Base-by-base conservation (phyloP, 176 grass and related monocot species). In the Cymbopogon citratus region DNA sequence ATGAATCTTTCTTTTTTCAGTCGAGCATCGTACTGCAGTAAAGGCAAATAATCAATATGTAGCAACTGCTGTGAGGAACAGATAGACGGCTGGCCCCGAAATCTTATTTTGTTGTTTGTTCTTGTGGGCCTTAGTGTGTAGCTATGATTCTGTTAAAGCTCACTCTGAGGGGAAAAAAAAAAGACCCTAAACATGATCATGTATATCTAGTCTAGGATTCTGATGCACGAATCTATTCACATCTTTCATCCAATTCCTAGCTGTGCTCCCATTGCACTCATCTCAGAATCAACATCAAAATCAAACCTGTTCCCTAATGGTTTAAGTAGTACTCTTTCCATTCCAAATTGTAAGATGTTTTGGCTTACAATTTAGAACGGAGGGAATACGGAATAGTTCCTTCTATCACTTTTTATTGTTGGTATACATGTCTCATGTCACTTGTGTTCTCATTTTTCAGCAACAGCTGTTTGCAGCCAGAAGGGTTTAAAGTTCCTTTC, bases 401-500 rank as follows among this genome's bases (percentile, higher is more conserved):
- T 9, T 62, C 63, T 63, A 7, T 31, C 7, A 43, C 27, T 34
- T 10, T 46, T 25, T 40, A 27, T 28, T 76, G 2, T 78, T 44
- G 41, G 31, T 46, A 9, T 57, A 9, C 52, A 63, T 24, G 9
- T 87, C 76, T 84, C 27, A 87, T 31, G 12, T 23, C 13, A 65
- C 28, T 4, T 71, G 7, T 69, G 12, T 12, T 69, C n/a, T 73
- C 24, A 4, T 65, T 79, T 89, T 84, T 73, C 91, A 97, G 94
- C 94, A 82, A 84, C 85, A 48, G 69, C 80, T 63, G 89, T 94
- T 63, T 78, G 82, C 62, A 73, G 38, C 36, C 66, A 86, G 77
- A 94, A 72, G 69, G 81, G 73, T 83, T 97, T 94, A 26, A 90
- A 94, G 49, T 97, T 97, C 75, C 85, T 97, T 12, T 97, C 89